Percentiles rank a stretch among this genome's conserved stretches.
Evolutionary conservation across 768 basidiomycete genomes (phyloP).

Genomic region (Daedalea quercina): DNA sequence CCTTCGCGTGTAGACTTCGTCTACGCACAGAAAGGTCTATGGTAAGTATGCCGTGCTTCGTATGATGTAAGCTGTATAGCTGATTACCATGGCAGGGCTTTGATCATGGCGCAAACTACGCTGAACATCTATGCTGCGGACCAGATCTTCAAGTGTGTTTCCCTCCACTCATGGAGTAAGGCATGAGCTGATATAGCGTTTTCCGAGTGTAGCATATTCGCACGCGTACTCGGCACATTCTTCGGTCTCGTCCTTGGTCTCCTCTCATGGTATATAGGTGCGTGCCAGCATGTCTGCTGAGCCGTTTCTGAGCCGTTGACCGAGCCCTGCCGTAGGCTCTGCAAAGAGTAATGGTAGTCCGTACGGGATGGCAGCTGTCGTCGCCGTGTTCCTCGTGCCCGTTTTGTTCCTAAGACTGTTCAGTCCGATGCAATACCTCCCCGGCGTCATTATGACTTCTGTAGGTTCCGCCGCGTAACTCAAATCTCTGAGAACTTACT

Average conservation of each 20-base stretch:
- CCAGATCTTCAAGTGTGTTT: slow-evolving; percentile 42
- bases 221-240: slow-evolving; percentile 39
- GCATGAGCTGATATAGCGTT: too few relatives aligned
- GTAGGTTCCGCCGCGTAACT: slow-evolving; percentile 26
- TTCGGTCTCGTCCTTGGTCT: slow-evolving; percentile 42
- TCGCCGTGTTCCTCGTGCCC: slow-evolving; percentile 41
- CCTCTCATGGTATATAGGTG: slow-evolving; percentile 43
- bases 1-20: slow-evolving; percentile 29
- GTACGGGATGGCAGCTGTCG: slow-evolving; percentile 44
- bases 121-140: slow-evolving; percentile 51
- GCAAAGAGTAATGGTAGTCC: slow-evolving; percentile 43
- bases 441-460: slow-evolving; percentile 29
- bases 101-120: slow-evolving; percentile 57
- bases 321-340: slow-evolving; percentile 23
- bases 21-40: slow-evolving; percentile 40
- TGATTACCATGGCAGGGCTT: slow-evolving; percentile 29
- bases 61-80: not conserved
- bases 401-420: slow-evolving; percentile 44
- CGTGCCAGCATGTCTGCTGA: not conserved
- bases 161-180: not conserved
- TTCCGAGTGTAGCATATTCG: slow-evolving; percentile 22
- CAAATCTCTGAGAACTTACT: not conserved
- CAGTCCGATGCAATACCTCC: slow-evolving; percentile 32
- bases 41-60: slow-evolving; percentile 24
- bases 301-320: not conserved